Base-by-base conservation (phyloP, 1,284 basidiomycete genomes). In the Meripilus lineatus region DNA sequence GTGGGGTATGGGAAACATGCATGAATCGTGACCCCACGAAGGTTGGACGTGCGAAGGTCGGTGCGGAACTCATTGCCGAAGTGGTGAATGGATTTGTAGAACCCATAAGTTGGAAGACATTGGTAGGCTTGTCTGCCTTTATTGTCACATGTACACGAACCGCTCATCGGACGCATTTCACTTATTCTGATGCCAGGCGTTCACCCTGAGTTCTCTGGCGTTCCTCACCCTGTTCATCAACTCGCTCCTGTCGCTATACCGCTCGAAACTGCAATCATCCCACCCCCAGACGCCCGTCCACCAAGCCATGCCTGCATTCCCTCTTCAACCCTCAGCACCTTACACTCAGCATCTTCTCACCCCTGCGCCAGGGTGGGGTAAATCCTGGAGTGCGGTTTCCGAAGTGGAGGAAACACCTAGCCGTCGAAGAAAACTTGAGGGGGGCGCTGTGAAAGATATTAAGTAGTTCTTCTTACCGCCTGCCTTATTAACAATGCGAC, bases 51-150 rank as follows among this genome's bases (percentile, higher is more conserved):
- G 89, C 93, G 44, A 82, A 81, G 52, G 88, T 98, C 53, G 85
- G 89, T 36, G 93, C 95, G 42, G 93, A 98, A 70, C 84, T 95
- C 38, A 86, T 98, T 63, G 95, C 92, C 38, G 94, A 96, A 56
- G 89, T 97, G 30, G 83, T 97, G 55, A 96, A 98, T 63, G 84
- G 90, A 6, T 99, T 99, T 62, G 89, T 98, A 23, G 95, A 98
- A 61, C 86, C 89, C 34, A 94, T 98, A 61, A 93, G 86, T 64
- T 97, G 93, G 91, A 96, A 95, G 70, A 94, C 92, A 14, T 73
- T 98, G 69, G 91, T 89, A 51, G n/a, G n/a, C n/a, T n/a, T 65
- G 83, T 67, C 18, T 38, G 24, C 17, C 38, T 18, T 32, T 10
- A 25, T 30, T n/a, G n/a, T n/a, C n/a, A n/a, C n/a, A n/a, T n/a